Evolutionary conservation across 805 yeast species (phyloP).

Genomic region (Myxozyma melibiosi): DNA sequence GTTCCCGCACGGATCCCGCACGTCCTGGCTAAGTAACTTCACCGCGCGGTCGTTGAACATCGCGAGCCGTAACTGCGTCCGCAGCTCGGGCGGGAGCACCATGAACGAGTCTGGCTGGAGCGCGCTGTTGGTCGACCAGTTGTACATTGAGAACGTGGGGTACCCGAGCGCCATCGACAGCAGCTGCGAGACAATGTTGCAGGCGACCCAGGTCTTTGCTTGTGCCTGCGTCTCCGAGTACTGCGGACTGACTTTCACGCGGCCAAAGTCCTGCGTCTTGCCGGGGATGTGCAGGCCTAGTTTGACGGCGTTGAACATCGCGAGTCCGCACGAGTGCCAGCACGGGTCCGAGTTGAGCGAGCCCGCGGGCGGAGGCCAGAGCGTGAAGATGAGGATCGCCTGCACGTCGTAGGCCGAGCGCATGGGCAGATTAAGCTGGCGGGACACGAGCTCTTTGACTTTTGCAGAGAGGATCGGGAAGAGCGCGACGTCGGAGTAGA

Average conservation of each 20-base stretch:
- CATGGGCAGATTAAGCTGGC: slow-evolving; percentile 40
- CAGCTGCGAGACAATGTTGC: slow-evolving; percentile 86
- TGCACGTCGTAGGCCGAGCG: slow-evolving; percentile 93
- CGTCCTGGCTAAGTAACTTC: slow-evolving; percentile 70
- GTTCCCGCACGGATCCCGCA: slow-evolving; percentile 65
- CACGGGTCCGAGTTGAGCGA: slow-evolving; percentile 93
- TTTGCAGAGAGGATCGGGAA: slow-evolving; percentile 19
- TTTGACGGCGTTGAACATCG: slow-evolving; percentile 87
- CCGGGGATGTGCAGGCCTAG: slow-evolving; percentile 89
- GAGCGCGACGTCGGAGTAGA: slow-evolving; percentile 48
- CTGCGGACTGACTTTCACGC: slow-evolving; percentile 46
- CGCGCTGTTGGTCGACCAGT: slow-evolving; percentile 62
- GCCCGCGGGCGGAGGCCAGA: slow-evolving; percentile 96
- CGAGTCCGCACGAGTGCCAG: slow-evolving; percentile 93
- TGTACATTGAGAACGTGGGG: slow-evolving; percentile 89
- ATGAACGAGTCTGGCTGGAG: slow-evolving; percentile 51
- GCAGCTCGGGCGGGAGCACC: slow-evolving; percentile 60
- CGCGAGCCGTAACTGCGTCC: slow-evolving; percentile 79
- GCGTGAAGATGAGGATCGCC: slow-evolving; percentile 82
- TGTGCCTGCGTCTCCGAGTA: slow-evolving; percentile 63
- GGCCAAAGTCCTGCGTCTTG: slow-evolving; percentile 52
- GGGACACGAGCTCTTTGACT: slow-evolving; percentile 29
- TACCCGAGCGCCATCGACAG: slow-evolving; percentile 92
- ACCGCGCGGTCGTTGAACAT: slow-evolving; percentile 85
- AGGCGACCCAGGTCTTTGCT: slow-evolving; percentile 87